Base-by-base conservation (phyloP, 192 early-diverging fungal genomes). In the Mortierella claussenii region DNA sequence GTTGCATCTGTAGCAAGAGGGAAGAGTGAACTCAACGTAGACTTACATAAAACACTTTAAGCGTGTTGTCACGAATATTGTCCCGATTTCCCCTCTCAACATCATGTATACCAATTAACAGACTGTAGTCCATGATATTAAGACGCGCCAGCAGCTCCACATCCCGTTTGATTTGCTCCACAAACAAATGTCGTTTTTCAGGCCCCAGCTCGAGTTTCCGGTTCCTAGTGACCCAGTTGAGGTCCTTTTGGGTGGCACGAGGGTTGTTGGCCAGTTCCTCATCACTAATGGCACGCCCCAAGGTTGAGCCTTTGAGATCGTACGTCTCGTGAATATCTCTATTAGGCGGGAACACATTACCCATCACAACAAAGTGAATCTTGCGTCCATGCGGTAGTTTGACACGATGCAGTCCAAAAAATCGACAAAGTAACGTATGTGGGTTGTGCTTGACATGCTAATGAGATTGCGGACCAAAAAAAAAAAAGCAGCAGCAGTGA, bases 321-420 rank as follows among this genome's bases (percentile, higher is more conserved):
- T 93, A 99, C 40, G 89, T 93, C 69, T 94, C 92, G 66, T 98
- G 96, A 28, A 99, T 96, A 83, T 99, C 96, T 79, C 94, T 90
- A 84, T 97, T 96, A 10, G 95, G 87, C 18, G 98, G 97, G 67
- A 98, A 96, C 12, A 99, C 92, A 78, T 99, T 99, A 60, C 92
- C 94, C 98, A 99, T 99, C 13, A 99, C 96, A 9, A 99, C 94
- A 83, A 99, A 99, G 82, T 98, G 96, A 52, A 99, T 93, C 80
- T 98, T 98, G 45, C 88, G 83, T 48, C 92, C 91, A 33, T 92
- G 94, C 30, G 95, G 96, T 43, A 97, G 84, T 81, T 98, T 98
- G 58, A 98, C 93, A 50, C 98, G 90, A 70, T 98, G 96, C 47
- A 99, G 81, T 33, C 97, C 97, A 80, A 96, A 97, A 64, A 97